Evolutionary conservation across 78 protist genomes (phyloP), one percentile per base, ranked within the genome.

Genomic region (Cyanophora paradoxa): DNA sequence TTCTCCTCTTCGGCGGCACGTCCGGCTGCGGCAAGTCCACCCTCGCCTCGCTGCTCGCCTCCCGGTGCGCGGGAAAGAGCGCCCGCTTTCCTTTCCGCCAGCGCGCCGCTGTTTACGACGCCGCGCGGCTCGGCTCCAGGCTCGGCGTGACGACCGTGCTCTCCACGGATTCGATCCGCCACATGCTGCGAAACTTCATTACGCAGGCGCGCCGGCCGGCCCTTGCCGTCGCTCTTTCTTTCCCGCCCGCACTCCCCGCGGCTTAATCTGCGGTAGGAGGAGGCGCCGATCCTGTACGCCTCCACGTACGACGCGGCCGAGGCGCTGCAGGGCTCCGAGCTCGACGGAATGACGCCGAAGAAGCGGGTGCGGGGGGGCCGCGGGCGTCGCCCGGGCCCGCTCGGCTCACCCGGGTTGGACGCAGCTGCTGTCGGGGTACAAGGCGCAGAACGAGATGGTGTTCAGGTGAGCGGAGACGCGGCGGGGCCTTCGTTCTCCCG

Each of bases 21-120:
- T 62, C 78, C 39, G 90, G 90, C 34, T 85, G 90, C 44, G 90
- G 90, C 41, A 85, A 85, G 48, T 62, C 77, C 30, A 85, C 90
- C 19, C 64, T 85, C 10, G 80, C 90, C 2, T 80, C 86, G 6
- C 57, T 85, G 14, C 52, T 85, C 14, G 90, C 86, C 14, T 6
- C 82, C 3, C 8, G 77, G n/a, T n/a, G 57, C 10, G 22, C 48
- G 48, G 10, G 10, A n/a, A n/a, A n/a, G n/a, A n/a, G n/a, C n/a
- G n/a, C n/a, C n/a, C n/a, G n/a, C n/a, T n/a, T n/a, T n/a, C n/a
- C n/a, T n/a, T n/a, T n/a, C 6, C 48, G 10, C 48, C 48, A 42
- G 6, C 48, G 22, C 10, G 22, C n/a, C n/a, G n/a, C n/a, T n/a
- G n/a, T n/a, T n/a, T n/a, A n/a, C n/a, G n/a, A n/a, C n/a, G n/a